A percentile compares a stretch with the other conserved stretches of the same genome.
Conservation (phyloP, 225 moss, liverwort and hornwort genomes). For the Polytrichum formosum region DNA sequence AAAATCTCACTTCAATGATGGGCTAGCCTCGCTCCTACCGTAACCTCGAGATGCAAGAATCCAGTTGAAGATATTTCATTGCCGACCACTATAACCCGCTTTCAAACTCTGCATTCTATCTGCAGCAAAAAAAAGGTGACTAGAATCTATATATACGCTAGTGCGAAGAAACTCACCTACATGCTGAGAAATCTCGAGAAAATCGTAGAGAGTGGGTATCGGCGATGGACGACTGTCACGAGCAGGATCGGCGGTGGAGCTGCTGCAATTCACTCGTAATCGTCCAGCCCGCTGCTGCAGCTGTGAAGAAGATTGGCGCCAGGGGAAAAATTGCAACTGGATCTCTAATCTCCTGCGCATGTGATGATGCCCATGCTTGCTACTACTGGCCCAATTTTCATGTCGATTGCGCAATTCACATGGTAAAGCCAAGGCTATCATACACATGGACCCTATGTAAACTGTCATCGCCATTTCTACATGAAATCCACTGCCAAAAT, state of each 20-base stretch:
- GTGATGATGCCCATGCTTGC: not conserved
- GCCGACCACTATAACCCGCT: not conserved
- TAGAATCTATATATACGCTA: no score
- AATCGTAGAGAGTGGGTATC: conserved; percentile 52
- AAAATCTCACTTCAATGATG: no score
- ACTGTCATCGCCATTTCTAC: no score
- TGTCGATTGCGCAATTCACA: no score
- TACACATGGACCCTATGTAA: no score
- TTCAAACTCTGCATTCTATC: not conserved
- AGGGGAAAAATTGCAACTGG: conserved; percentile 18
- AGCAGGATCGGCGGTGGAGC: conserved; percentile 35
- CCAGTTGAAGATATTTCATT: not conserved
- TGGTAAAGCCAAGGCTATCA: no score
- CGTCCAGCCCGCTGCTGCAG: conserved; percentile 17
- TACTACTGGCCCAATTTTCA: not conserved
- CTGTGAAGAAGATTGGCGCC: not conserved
- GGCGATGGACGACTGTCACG: conserved; percentile 21
- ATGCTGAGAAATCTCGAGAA: conserved; percentile 52
- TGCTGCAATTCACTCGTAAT: conserved; percentile 28
- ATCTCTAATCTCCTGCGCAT: conserved; percentile 9
- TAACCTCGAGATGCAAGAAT: no score
- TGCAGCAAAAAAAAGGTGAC: not conserved
- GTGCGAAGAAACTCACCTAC: conserved; percentile 31
- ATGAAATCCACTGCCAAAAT: no score
- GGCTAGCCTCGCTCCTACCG: no score